Base-by-base conservation (phyloP, 352 stramenopile species). In the Aphanomyces stellatus region DNA sequence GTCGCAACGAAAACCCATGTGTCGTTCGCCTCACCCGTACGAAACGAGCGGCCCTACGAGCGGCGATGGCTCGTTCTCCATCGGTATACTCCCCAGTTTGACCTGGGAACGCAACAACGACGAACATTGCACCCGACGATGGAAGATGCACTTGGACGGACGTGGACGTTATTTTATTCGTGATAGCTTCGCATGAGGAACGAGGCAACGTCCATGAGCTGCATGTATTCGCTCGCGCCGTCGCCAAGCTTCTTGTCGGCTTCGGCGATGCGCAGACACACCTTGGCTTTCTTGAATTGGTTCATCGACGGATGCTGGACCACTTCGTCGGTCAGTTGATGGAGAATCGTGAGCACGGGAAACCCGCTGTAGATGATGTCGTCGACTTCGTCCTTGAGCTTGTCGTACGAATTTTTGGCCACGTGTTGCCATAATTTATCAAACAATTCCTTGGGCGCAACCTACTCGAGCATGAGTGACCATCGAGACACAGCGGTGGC, bases 191-290 rank as follows among this genome's bases (percentile, higher is more conserved):
- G 77, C 82, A 94, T 91, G 53, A 95, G 85, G 69, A 81, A 90
- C 11, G 86, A 91, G 55, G 82, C 85, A 19, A 99, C 89, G 68
- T 97, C 91, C 74, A 99, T 82, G 46, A 99, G 79, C 76, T 99
- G 96, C 73, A 99, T 93, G 62, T 95, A 80, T 69, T 99, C 97
- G 78, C 96, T 97, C 15, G 90, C 93, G 25, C 95, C 95, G 71
- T 99, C 95, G 13, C 98, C 88, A 48, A 99, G 89, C 62, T 88
- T 91, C 74, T 98, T 98, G 80, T 99, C 96, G 8, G 91, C 91
- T 74, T 98, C 85, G 6, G 96, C 95, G 72, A 99, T 95, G 64
- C 91, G 83, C 75, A 98, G 79, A 59, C 82, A 93, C 51, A 99
- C 87, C 42, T 93, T 88, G 24, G 96, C 96, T 74, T 98, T 98